Percentiles rank a stretch among this genome's conserved stretches.
Conservation (phyloP, 352 stramenopile genomes). For the Phytophthora constricta region DNA sequence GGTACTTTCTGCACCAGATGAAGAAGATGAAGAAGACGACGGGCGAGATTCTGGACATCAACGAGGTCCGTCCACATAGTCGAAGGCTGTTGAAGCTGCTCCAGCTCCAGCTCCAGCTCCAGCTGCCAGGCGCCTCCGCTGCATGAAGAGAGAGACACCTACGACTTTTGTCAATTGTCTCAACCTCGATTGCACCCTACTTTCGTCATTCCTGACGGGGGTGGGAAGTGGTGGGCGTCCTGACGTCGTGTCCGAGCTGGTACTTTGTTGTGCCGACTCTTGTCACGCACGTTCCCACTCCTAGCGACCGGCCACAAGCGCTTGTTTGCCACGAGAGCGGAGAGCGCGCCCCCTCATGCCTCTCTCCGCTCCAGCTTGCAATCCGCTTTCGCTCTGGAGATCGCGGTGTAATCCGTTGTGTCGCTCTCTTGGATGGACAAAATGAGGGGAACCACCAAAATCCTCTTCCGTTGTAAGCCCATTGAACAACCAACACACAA, state of each 20-base stretch:
- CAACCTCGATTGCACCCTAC: background rate
- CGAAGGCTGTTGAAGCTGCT: no score
- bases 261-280: slow-evolving; percentile 11
- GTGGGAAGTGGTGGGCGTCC: background rate
- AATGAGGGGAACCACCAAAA: slow-evolving; percentile 33
- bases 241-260: slow-evolving; percentile 20
- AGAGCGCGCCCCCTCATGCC: slow-evolving; percentile 38
- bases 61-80: slow-evolving; percentile 97
- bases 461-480: slow-evolving; percentile 30
- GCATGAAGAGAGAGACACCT: background rate
- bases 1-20: slow-evolving; percentile 99
- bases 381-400: slow-evolving; percentile 77
- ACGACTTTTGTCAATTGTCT: slow-evolving; percentile 4
- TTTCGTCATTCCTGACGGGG: background rate
- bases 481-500: slow-evolving; percentile 30
- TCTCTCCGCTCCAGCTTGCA: slow-evolving; percentile 85
- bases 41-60: slow-evolving; percentile 99
- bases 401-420: slow-evolving; percentile 81
- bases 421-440: slow-evolving; percentile 53
- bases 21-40: slow-evolving; percentile 99
- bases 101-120: background rate
- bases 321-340: slow-evolving; percentile 89
- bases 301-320: slow-evolving; percentile 66
- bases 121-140: slow-evolving; percentile 1
- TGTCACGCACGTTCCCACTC: slow-evolving; percentile 25